Base-by-base conservation (phyloP, 2,329 filamentous ascomycete genomes). In the Fulvia fulva region DNA sequence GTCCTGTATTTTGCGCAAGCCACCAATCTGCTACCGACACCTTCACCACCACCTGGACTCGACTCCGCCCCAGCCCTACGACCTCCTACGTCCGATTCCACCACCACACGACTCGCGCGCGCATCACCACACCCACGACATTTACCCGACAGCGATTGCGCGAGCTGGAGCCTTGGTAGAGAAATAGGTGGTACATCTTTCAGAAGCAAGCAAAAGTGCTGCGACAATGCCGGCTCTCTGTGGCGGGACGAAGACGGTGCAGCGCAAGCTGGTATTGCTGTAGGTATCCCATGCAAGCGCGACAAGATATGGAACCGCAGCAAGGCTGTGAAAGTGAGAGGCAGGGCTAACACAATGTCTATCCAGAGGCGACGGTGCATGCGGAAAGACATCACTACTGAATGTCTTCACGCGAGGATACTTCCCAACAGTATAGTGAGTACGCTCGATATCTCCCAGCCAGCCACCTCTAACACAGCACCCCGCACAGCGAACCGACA, bases 401-500 rank as follows among this genome's bases (percentile, higher is more conserved):
- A 99, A 99, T 75, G 94, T 99, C 75, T 99, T 99, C 78, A 99
- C 94, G 67, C 87, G 93, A 88, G 93, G 93, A 64, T 96, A 97
- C 77, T 99, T 99, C 76, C 93, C 93, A 53, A 97, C 93, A 58
- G 93, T 97, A 71, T 97, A 97, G 84, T 87, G 80, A 80, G 83
- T 74, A 37, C 50, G 53, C 25, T 30, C 30, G 44, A 22, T 23
- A 44, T 9, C 51, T 25, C 32, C 8, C 51, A n/a, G 50, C 25
- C 25, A 21, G 21, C 28, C 21, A 23, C 8, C 16, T 16, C 46
- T 55, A 58, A 60, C 34, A 52, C 37, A n/a, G n/a, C 41, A 11
- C 12, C 28, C 25, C 47, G 12, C 30, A 51, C 70, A 86, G 83
- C 79, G 92, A 97, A 77, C 94, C 94, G 55, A 99, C 93, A 34